Evolutionary conservation across 139 green algal species (phyloP), one percentile per base, ranked within the genome.

Genomic region (Chlamydomonas sp.): DNA sequence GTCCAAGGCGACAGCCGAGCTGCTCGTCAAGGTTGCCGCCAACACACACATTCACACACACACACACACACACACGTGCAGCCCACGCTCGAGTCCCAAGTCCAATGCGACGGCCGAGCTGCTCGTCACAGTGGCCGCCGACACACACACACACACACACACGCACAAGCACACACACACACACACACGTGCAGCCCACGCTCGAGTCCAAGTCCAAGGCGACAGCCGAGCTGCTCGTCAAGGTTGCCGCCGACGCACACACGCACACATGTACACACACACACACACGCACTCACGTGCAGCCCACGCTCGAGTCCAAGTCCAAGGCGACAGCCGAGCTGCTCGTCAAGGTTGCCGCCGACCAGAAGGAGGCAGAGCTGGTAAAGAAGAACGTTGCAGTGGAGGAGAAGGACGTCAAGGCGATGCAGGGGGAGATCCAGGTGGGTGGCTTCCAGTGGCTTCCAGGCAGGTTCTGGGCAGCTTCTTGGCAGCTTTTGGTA

Each of bases 291-390:
- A n/a, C n/a, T n/a, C n/a, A n/a, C n/a, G n/a, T n/a, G n/a, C 76
- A 87, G 67, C 90, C 90, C 5, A 69, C 91, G 28, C 76, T 96
- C n/a, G 81, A 87, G 66, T 68, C 88, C 63, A 92, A 92, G 72
- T 62, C 69, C 2, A 69, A 79, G 38, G 83, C 85, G 36, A 91
- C 88, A 0, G 80, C 83, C 1, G 81, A 86, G 64, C 73, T 95
- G 69, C 72, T 95, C 48, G 54, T 72, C 29, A 68, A 88, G 76
- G 85, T 91, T 33, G 37, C 77, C 10, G 78, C 66, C 16, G 88
- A 92, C 69, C 83, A 91, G 74, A 75, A 83, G 68, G 79, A 90
- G 73, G 87, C 88, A 22, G 83, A 90, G 64, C 79, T 80, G 69
- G 84, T 93, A 34, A 86, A 90, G 71, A 72, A 47, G 33, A 80